Evolutionary conservation across 2,329 filamentous ascomycete species (phyloP), one percentile per base, ranked within the genome.

Genomic region (Clonostachys rhizophaga): DNA sequence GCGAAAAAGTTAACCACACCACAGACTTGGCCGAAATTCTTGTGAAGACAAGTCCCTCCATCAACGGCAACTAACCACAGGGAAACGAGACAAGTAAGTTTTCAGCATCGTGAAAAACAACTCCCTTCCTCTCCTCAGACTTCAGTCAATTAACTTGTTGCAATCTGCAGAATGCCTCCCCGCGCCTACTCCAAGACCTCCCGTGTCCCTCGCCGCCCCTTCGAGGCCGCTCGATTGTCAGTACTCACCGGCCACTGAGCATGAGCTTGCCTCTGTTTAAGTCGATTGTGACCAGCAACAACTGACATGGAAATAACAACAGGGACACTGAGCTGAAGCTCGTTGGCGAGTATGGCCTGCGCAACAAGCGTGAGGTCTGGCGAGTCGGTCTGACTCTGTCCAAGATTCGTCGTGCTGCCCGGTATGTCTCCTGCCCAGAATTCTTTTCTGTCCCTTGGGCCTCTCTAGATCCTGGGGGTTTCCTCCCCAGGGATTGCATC

Each of bases 331-430:
- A 99, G 83, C 81, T 99, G 78, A 99, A 99, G 89, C 87, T 94
- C 77, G 92, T 99, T 69, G 94, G 94, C 79, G 94, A 99, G 83
- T 99, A 95, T 84, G 94, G 94, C 79, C 90, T 99, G 68, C 89
- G 91, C 79, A 99, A 99, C 85, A 99, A 99, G 91, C 92, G 94
- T 83, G 94, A 99, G 84, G 94, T 99, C 72, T 99, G 94, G 94
- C 91, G 94, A 78, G 94, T 99, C 78, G 87, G 90, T 84, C 87
- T 99, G 76, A 96, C 92, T 69, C 87, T 99, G 71, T 97, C 94
- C 81, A 97, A 97, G 87, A 99, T 99, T 69, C 94, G 94, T 91
- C 94, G 94, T 96, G 94, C 94, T 87, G 94, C 94, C 74, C 94
- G 94, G 92, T 96, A 89, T 51, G 67, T 55, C 52, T 34, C 37